Conservation (phyloP, 2,329 filamentous ascomycete genomes). For the Calonectria pseudoreteaudii region DNA sequence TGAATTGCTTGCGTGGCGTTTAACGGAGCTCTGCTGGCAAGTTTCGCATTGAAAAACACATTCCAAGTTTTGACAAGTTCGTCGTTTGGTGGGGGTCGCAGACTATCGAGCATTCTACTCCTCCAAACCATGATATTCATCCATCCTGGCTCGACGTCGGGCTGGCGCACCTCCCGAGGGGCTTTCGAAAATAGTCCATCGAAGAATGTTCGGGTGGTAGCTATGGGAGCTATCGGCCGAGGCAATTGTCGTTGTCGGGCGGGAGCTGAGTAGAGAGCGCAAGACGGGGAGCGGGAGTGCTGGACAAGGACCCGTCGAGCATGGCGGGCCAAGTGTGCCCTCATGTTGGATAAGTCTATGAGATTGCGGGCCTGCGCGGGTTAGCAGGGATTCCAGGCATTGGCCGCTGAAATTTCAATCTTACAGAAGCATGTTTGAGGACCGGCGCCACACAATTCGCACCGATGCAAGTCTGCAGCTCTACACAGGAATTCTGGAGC, state of each 20-base stretch:
- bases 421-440: slow-evolving; percentile 44
- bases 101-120: slow-evolving; percentile 70
- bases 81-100: slow-evolving; percentile 72
- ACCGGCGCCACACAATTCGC: slow-evolving; percentile 26
- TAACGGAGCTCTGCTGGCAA: slow-evolving; percentile 60
- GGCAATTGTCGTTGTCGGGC: slow-evolving; percentile 42
- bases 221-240: slow-evolving; percentile 37
- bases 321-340: slow-evolving; percentile 59
- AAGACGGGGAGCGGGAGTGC: slow-evolving; percentile 49
- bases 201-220: slow-evolving; percentile 64
- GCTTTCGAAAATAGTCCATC: slow-evolving; percentile 69
- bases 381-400: slow-evolving; percentile 18
- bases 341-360: slow-evolving; percentile 53
- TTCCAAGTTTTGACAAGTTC: slow-evolving; percentile 75
- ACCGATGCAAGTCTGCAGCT: slow-evolving; percentile 25
- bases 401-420: neutral
- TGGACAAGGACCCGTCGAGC: slow-evolving; percentile 54
- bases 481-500: slow-evolving; percentile 31
- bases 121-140: slow-evolving; percentile 77
- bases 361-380: slow-evolving; percentile 32
- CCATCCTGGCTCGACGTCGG: slow-evolving; percentile 77
- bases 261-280: slow-evolving; percentile 46
- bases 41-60: slow-evolving; percentile 71
- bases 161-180: slow-evolving; percentile 69
- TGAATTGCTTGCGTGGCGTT: slow-evolving; percentile 75